Percentiles rank a stretch among this genome's conserved stretches.
These are phyloP conservation scores for Cryptococcus hybrid DNA, from an alignment of 1,284 basidiomycete species.

Conservation along the genomic window DNA sequence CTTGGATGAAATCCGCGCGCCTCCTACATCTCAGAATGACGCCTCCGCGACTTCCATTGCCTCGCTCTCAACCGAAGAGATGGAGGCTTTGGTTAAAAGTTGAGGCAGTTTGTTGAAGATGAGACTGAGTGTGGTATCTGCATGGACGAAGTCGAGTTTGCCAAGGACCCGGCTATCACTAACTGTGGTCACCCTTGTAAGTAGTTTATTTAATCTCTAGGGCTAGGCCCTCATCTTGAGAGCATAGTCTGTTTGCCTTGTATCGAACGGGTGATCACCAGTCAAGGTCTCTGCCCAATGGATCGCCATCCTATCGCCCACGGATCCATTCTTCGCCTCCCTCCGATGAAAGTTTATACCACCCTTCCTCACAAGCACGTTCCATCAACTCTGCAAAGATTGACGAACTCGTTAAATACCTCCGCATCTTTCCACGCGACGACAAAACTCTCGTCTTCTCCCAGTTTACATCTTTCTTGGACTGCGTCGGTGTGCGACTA, in stretches of 20 bases:
- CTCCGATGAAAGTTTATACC: conserved; percentile 51
- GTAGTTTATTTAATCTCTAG: neutral
- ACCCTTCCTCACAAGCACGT: conserved; percentile 11
- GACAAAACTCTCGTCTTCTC: conserved; percentile 83
- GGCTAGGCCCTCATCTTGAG: neutral
- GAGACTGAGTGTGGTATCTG: conserved; percentile 67
- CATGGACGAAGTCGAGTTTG: conserved; percentile 27
- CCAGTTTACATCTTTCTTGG: conserved; percentile 79
- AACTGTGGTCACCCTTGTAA: conserved; percentile 67
- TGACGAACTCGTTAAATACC: conserved; percentile 68
- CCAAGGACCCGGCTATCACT: conserved; percentile 72
- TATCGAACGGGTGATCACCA: conserved; percentile 61
- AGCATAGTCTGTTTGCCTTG: conserved; percentile 58
- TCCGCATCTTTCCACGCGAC: conserved; percentile 63
- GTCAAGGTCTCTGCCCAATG: conserved; percentile 76
- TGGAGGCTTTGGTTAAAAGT: conserved; percentile 59
- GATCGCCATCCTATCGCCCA: conserved; percentile 67
- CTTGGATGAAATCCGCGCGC: conserved; percentile 60
- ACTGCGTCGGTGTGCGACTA: conserved; percentile 69
- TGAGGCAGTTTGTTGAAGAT: conserved; percentile 71
- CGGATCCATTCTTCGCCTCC: conserved; percentile 65
- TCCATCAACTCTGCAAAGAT: conserved; percentile 71
- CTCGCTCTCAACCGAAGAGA: conserved; percentile 33
- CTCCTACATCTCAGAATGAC: conserved; percentile 45
- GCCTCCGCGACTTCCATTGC: conserved; percentile 44